A percentile compares a stretch with the other conserved stretches of the same genome.
Evolutionary conservation across 2,329 filamentous ascomycete genomes (phyloP).

Genomic region (Colletotrichum musae): DNA sequence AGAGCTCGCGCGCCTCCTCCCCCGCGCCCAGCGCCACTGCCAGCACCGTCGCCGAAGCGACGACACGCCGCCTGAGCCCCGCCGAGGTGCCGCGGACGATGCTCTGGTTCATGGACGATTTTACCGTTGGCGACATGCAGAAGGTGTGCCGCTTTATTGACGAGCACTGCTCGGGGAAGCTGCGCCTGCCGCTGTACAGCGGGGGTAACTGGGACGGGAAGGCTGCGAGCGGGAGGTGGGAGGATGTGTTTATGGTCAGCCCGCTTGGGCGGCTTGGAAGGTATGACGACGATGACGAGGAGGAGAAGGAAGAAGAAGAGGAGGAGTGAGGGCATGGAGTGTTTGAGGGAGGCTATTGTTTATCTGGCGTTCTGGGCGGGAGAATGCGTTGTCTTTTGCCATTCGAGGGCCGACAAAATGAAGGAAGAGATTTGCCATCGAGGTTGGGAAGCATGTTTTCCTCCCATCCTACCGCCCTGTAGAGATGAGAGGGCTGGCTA

Average conservation of each 20-base stretch:
- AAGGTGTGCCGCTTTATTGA: slow-evolving; percentile 40
- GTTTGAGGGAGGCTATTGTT: neutral
- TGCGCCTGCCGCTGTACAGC: slow-evolving; percentile 36
- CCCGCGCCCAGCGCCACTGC: neutral
- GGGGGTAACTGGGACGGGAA: slow-evolving; percentile 39
- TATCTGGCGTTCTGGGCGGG: slow-evolving; percentile 19
- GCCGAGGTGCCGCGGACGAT: slow-evolving; percentile 36
- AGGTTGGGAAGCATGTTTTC: too few species aligned
- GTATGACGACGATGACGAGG: slow-evolving; percentile 31
- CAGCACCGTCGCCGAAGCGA: neutral
- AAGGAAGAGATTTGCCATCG: too few species aligned
- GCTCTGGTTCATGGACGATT: slow-evolving; percentile 41
- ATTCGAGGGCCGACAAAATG: too few species aligned
- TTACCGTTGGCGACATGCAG: slow-evolving; percentile 39
- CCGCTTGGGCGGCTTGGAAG: slow-evolving; percentile 30
- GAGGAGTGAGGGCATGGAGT: neutral
- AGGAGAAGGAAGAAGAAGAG: slow-evolving; percentile 32
- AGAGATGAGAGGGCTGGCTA: too few species aligned
- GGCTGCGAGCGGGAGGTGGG: slow-evolving; percentile 35
- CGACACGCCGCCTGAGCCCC: slow-evolving; percentile 22
- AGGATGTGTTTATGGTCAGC: slow-evolving; percentile 39
- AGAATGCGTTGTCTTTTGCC: too few species aligned
- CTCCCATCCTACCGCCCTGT: too few species aligned
- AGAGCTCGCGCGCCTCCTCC: slow-evolving; percentile 18
- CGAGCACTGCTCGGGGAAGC: slow-evolving; percentile 37